phyloP scores from a whole-genome alignment of 768 basidiomycete genomes.

The Exsudoporus frostii region DNA sequence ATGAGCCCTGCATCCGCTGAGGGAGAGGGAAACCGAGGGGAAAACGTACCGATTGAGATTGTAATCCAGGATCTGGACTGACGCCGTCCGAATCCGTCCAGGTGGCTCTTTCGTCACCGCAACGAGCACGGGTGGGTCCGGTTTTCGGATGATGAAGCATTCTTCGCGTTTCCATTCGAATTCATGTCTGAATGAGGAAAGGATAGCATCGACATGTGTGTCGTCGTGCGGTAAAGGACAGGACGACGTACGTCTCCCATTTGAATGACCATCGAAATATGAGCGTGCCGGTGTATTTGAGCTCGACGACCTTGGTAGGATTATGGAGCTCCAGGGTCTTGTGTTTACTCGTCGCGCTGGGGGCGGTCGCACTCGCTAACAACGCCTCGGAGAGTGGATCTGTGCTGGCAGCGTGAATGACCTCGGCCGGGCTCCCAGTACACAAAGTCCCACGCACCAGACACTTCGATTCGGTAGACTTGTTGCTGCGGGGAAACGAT shows the following conservation, averaged over 20 bases:
- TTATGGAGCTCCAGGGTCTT: conserved; percentile 78
- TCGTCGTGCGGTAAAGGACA: conserved; percentile 13
- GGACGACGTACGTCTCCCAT: conserved; percentile 71
- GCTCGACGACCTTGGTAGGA: conserved; percentile 63
- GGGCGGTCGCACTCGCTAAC: conserved; percentile 65
- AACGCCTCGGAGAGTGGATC: conserved; percentile 72
- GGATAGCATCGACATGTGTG: conserved; percentile 41
- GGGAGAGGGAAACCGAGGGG: too few species aligned
- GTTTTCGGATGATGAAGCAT: conserved; percentile 79
- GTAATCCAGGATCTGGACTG: conserved; percentile 80
- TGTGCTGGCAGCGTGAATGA: conserved; percentile 26
- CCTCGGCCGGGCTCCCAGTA: not conserved
- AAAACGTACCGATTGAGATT: conserved; percentile 65
- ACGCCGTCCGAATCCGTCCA: conserved; percentile 58
- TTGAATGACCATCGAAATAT: conserved; percentile 75
- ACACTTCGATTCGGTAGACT: conserved; percentile 63
- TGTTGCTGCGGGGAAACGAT: conserved; percentile 37
- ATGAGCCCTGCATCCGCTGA: not conserved
- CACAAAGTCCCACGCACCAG: conserved; percentile 44
- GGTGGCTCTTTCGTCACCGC: conserved; percentile 76
- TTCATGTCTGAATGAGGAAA: conserved; percentile 51
- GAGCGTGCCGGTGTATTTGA: conserved; percentile 71
- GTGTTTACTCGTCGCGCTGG: conserved; percentile 60
- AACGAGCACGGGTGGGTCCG: conserved; percentile 83
- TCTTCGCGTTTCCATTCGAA: conserved; percentile 87